A percentile compares a stretch with the other conserved stretches of the same genome.
phyloP scores from a whole-genome alignment of 768 basidiomycete genomes.

The Boletus rex-veris region DNA sequence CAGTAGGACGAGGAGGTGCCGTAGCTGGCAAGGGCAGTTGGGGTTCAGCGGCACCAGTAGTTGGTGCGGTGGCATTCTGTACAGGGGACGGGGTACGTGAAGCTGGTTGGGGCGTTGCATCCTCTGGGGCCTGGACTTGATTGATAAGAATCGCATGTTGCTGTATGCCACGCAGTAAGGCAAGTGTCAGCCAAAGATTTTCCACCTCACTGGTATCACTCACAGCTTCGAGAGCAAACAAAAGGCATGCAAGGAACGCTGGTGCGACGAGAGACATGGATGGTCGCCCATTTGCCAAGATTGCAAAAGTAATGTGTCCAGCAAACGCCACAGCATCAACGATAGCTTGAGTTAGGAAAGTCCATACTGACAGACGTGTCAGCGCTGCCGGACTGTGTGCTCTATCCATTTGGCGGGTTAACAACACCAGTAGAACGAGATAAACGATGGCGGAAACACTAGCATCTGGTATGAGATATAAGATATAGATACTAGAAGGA shows the following conservation, averaged over 20 bases:
- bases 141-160: slow-evolving; percentile 81
- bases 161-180: slow-evolving; percentile 36
- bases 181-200: neutral
- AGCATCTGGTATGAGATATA: slow-evolving; percentile 51
- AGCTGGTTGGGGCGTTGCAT: slow-evolving; percentile 36
- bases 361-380: slow-evolving; percentile 77
- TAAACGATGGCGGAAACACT: slow-evolving; percentile 66
- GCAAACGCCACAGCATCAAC: slow-evolving; percentile 85
- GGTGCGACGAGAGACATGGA: slow-evolving; percentile 81
- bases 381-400: slow-evolving; percentile 79
- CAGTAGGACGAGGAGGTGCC: slow-evolving; percentile 13
- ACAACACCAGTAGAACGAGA: slow-evolving; percentile 59
- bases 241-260: slow-evolving; percentile 75
- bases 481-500: slow-evolving; percentile 2
- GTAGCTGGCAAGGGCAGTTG: slow-evolving; percentile 21
- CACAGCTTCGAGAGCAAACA: slow-evolving; percentile 83
- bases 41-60: slow-evolving; percentile 8
- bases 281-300: slow-evolving; percentile 76
- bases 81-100: slow-evolving; percentile 10
- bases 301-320: slow-evolving; percentile 84
- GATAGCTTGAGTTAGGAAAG: slow-evolving; percentile 73
- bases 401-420: slow-evolving; percentile 69
- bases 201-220: slow-evolving; percentile 24
- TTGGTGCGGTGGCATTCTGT: slow-evolving; percentile 1
- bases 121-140: slow-evolving; percentile 80